Evolutionary conservation across 345 rosid genomes (phyloP).

Genomic region (Hypericum perforatum): DNA sequence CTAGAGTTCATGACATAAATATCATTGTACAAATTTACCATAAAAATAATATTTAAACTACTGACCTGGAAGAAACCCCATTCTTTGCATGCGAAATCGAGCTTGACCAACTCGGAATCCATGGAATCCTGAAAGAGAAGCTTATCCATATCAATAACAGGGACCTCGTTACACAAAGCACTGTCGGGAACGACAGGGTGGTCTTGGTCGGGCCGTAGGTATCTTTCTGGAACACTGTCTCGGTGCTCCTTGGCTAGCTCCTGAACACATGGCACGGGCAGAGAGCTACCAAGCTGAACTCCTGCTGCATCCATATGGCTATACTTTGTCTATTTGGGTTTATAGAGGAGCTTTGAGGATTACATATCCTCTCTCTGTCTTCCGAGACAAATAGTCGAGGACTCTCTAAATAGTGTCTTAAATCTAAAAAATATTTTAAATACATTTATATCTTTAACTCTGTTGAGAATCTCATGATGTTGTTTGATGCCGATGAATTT

Average conservation of each 20-base stretch:
- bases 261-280: constrained; percentile 23
- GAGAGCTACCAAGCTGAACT: constrained; percentile 8
- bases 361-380: no score
- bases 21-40: no score
- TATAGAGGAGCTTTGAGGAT: background rate
- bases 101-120: constrained; percentile 17
- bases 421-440: no score
- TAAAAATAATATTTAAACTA: no score
- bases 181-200: background rate
- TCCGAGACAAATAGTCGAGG: no score
- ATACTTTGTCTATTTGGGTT: background rate
- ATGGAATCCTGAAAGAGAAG: constrained; percentile 14
- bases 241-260: constrained; percentile 15
- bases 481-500: no score
- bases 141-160: constrained; percentile 19
- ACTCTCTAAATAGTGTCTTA: no score
- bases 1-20: no score
- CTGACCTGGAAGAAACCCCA: constrained; percentile 36
- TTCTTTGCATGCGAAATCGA: constrained; percentile 22
- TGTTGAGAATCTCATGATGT: no score
- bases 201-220: constrained; percentile 6
- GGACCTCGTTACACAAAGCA: constrained; percentile 7
- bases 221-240: constrained; percentile 8
- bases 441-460: no score
- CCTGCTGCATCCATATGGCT: background rate